These are phyloP conservation scores for Linnemannia hyalina DNA, from an alignment of 192 early-diverging fungal genomes.

Conservation along the genomic window DNA sequence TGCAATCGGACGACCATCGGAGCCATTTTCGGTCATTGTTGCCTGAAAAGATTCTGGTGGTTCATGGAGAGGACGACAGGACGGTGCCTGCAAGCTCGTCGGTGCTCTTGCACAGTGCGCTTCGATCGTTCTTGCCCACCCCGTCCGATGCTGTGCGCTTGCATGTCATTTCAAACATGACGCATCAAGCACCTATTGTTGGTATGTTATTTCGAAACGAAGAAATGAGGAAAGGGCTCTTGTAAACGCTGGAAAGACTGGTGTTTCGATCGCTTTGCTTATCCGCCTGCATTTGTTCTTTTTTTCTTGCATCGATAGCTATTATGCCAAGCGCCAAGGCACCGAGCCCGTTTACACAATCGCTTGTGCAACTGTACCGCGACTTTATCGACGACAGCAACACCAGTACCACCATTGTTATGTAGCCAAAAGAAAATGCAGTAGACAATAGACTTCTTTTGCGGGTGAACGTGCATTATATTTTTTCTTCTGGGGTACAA, in stretches of 20 bases:
- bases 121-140: conserved; percentile 18
- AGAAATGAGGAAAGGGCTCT: not conserved
- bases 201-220: conserved; percentile 3
- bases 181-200: conserved; percentile 26
- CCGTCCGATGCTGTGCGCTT: conserved; percentile 21
- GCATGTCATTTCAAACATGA: conserved; percentile 29
- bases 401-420: not conserved
- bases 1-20: conserved; percentile 4
- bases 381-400: not conserved
- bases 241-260: not conserved
- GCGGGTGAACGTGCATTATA: too few species aligned
- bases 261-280: not conserved
- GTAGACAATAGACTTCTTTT: not conserved
- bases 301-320: not conserved
- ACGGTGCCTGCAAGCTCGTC: conserved; percentile 32
- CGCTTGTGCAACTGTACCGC: conserved; percentile 1
- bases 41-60: conserved; percentile 38
- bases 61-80: conserved; percentile 42
- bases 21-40: conserved; percentile 9
- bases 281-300: not conserved
- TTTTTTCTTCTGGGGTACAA: not conserved
- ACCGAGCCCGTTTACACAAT: not conserved
- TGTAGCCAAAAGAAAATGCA: not conserved
- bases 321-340: conserved; percentile 18
- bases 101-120: conserved; percentile 15